phyloP scores from a whole-genome alignment of 2,329 filamentous ascomycete species.

The Gyromitra esculenta region DNA sequence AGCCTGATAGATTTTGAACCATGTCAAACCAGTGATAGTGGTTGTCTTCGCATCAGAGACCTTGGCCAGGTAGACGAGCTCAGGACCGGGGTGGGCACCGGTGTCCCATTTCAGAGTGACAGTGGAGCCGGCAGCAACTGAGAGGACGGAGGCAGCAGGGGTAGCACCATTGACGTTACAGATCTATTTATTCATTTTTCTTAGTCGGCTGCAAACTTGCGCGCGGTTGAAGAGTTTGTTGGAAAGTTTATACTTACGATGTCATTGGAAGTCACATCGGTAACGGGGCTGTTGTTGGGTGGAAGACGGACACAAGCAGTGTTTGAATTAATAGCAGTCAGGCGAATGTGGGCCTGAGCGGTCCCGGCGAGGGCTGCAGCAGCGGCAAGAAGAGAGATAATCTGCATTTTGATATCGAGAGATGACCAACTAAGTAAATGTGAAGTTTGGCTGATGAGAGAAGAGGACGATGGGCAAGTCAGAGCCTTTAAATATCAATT shows the following conservation, averaged over 20 bases:
- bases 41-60: slow-evolving; percentile 64
- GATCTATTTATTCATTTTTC: slow-evolving; percentile 16
- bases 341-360: slow-evolving; percentile 64
- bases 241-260: slow-evolving; percentile 34
- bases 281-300: slow-evolving; percentile 51
- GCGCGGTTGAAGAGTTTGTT: neutral
- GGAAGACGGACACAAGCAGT: slow-evolving; percentile 52
- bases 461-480: slow-evolving; percentile 8
- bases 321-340: slow-evolving; percentile 65
- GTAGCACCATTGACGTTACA: slow-evolving; percentile 49
- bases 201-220: neutral
- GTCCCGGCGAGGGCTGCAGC: slow-evolving; percentile 58
- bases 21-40: slow-evolving; percentile 53
- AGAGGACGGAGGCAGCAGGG: slow-evolving; percentile 28
- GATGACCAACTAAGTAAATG: slow-evolving; percentile 1
- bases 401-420: slow-evolving; percentile 32
- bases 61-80: slow-evolving; percentile 66
- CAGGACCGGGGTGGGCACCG: slow-evolving; percentile 67
- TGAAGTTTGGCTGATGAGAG: slow-evolving; percentile 22
- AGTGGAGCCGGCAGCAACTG: slow-evolving; percentile 60
- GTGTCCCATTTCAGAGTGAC: slow-evolving; percentile 68
- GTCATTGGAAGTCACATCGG: slow-evolving; percentile 43
- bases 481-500: slow-evolving; percentile 32
- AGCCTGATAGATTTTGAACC: slow-evolving; percentile 58
- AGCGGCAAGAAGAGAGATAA: slow-evolving; percentile 33